These are phyloP conservation scores for Cupressus sempervirens DNA, from an alignment of 75 land plant genomes.

Conservation along the genomic window DNA sequence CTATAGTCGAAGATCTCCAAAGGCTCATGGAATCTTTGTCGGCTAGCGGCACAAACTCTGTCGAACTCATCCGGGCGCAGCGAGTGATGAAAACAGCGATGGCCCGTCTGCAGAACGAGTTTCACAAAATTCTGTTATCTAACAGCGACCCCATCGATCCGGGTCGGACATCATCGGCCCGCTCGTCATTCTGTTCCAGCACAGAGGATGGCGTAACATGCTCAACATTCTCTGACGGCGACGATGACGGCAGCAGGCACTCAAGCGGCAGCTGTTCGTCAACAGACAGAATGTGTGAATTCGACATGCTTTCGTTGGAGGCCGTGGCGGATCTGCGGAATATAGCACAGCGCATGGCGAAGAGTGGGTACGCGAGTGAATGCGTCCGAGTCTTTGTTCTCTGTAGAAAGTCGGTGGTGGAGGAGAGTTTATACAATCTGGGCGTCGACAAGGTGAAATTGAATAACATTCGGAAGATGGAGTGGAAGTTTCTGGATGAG, in stretches of 20 bases:
- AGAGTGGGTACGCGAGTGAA: constrained; percentile 46
- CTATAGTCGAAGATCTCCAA: constrained; percentile 24
- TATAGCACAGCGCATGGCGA: constrained; percentile 62
- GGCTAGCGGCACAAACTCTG: constrained; percentile 6
- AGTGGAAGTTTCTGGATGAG: constrained; percentile 50
- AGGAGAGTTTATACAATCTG: constrained; percentile 54
- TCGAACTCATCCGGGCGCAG: constrained; percentile 47
- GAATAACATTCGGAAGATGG: constrained; percentile 45
- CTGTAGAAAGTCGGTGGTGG: constrained; percentile 46
- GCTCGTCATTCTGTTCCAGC: neutral
- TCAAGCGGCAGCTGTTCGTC: neutral
- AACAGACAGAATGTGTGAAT: constrained; percentile 11
- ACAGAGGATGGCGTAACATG: neutral
- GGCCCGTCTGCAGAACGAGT: constrained; percentile 64
- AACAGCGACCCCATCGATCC: constrained; percentile 15
- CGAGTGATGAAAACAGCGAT: constrained; percentile 56
- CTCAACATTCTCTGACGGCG: too few relatives aligned
- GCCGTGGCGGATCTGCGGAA: constrained; percentile 41
- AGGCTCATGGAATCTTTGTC: constrained; percentile 29
- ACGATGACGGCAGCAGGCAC: neutral
- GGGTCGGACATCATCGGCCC: neutral
- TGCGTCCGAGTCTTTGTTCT: constrained; percentile 44
- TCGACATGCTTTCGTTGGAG: constrained; percentile 17
- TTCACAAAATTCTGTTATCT: constrained; percentile 38
- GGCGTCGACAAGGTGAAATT: constrained; percentile 53